Conservation (phyloP, 2,329 filamentous ascomycete species). For the Cladophialophora chaetospira region DNA sequence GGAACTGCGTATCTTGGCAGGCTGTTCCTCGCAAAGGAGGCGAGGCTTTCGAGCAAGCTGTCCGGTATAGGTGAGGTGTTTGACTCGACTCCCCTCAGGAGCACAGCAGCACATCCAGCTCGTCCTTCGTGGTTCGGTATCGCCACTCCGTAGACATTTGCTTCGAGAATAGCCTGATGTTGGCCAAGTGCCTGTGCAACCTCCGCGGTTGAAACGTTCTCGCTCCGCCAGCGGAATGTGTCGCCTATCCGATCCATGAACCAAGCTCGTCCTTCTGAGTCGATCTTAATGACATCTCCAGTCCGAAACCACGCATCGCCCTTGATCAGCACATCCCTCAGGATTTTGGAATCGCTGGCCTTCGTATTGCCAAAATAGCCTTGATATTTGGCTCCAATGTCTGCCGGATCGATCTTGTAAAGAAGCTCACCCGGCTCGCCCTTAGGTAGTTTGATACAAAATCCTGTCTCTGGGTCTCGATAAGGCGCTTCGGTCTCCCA, state of each 20-base stretch:
- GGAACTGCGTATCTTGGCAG: constrained; percentile 77
- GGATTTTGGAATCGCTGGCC: constrained; percentile 68
- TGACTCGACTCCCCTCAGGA: constrained; percentile 34
- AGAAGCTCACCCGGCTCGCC: constrained; percentile 75
- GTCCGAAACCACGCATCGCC: constrained; percentile 70
- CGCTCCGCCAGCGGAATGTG: constrained; percentile 74
- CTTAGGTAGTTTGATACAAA: constrained; percentile 61
- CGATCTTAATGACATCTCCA: constrained; percentile 66
- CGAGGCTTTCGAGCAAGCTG: constrained; percentile 27
- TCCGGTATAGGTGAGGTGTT: constrained; percentile 11
- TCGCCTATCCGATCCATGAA: constrained; percentile 72
- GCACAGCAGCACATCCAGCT: constrained; percentile 63
- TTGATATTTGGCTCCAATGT: constrained; percentile 60
- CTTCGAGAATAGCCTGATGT: constrained; percentile 51
- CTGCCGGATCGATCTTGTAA: constrained; percentile 53
- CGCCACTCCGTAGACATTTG: constrained; percentile 70
- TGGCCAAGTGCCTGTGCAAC: constrained; percentile 65
- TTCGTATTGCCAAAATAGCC: constrained; percentile 71
- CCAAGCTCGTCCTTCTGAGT: constrained; percentile 66
- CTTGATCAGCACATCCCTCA: constrained; percentile 64
- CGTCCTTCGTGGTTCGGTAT: constrained; percentile 69
- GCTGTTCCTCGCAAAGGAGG: constrained; percentile 46
- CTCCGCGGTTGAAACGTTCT: constrained; percentile 68
- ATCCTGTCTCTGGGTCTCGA: constrained; percentile 68
- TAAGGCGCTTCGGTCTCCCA: constrained; percentile 67